Evolutionary conservation across 257 asterid species (phyloP).

Genomic region (Solanum microdontum): DNA sequence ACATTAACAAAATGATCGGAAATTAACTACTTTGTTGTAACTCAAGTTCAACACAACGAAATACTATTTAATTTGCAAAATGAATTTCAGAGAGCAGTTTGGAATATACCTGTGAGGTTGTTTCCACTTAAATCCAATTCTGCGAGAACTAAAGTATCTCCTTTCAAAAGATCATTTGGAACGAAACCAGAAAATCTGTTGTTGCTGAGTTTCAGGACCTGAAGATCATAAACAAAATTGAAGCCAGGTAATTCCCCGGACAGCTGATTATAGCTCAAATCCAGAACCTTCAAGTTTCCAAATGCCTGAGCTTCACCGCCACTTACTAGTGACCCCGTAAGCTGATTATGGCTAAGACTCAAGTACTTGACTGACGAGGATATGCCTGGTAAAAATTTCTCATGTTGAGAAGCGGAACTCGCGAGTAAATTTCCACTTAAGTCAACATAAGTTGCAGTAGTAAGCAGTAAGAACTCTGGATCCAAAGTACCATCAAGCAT

Average conservation of each 20-base stretch:
- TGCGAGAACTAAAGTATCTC: slow-evolving; percentile 60
- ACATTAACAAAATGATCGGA: not conserved
- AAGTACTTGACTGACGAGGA: slow-evolving; percentile 54
- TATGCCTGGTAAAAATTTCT: slow-evolving; percentile 40
- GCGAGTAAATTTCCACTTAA: slow-evolving; percentile 63
- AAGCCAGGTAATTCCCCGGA: slow-evolving; percentile 88
- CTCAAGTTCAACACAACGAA: not conserved
- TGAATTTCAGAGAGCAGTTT: not conserved
- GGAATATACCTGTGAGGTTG: slow-evolving; percentile 68
- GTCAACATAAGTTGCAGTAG: slow-evolving; percentile 70
- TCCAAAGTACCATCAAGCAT: slow-evolving; percentile 75
- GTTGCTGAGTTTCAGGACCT: slow-evolving; percentile 68
- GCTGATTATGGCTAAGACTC: slow-evolving; percentile 66
- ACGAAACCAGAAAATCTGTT: slow-evolving; percentile 63
- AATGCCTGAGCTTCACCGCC: slow-evolving; percentile 53
- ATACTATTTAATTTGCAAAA: not conserved
- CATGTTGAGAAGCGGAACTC: slow-evolving; percentile 34
- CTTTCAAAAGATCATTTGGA: slow-evolving; percentile 77
- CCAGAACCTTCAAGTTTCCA: slow-evolving; percentile 68
- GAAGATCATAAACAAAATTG: slow-evolving; percentile 77
- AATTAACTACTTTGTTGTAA: not conserved
- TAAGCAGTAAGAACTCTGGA: slow-evolving; percentile 48
- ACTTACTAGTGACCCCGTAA: slow-evolving; percentile 61
- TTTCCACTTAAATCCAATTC: slow-evolving; percentile 90
- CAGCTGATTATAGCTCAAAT: slow-evolving; percentile 86